Base-by-base conservation (phyloP, 2,329 filamentous ascomycete species). In the Aspergillus pseudoterreus region DNA sequence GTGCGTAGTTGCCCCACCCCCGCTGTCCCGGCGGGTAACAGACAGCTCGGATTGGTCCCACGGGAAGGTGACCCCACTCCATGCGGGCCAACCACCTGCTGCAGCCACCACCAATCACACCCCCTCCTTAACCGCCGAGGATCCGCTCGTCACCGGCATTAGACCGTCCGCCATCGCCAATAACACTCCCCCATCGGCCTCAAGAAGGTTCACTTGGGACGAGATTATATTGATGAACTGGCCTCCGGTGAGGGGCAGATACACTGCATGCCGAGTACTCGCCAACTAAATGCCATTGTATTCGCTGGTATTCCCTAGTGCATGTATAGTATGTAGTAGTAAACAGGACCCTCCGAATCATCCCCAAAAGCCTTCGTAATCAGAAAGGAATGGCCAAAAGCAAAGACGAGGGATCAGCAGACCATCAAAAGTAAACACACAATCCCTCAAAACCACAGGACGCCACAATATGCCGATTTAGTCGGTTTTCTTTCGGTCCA, bases 391-490 rank as follows among this genome's bases (percentile, higher is more conserved):
- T 30, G 27, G 27, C 27, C 27, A 30, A 30, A 30, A 11, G 10
- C 11, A 30, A 30, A 30, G 27, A 11, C 27, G 27, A 30, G 27
- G 27, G 27, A 45, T 47, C 45, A 50, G 47, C 17, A 48, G 49
- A 32, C 43, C 24, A 52, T 47, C 50, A 46, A 49, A 52, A 21
- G 22, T 32, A 51, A 47, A 51, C 43, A 51, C 43, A 35, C 39
- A 39, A 50, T 49, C 45, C 47, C 51, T 56, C 57, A 44, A 49
- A 52, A 55, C 57, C 61, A 53, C 50, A 54, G 54, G 56, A 60
- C 61, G 61, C 61, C 61, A 50, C 56, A 54, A 56, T 59, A 62
- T 61, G 60, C 60, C 57, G 57, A 60, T 49, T 51, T 50, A 53
- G 50, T 56, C 52, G 53, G 52, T 50, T 58, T 54, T 51, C 30